These are phyloP conservation scores for Iberis amara DNA, from an alignment of 441 rosid species.

Conservation along the genomic window DNA sequence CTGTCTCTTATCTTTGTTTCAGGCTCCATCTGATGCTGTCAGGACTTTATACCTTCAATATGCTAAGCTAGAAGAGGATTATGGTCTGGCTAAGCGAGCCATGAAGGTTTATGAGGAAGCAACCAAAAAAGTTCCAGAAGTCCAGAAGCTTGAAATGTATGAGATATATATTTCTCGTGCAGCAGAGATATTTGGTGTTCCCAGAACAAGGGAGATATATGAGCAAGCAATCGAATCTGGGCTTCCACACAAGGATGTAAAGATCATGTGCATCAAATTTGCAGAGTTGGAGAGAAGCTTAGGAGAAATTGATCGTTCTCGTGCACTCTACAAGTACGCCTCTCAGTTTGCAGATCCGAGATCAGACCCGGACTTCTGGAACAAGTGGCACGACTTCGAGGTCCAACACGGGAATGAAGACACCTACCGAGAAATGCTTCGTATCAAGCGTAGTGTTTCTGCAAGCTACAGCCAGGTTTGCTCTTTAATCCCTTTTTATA, in stretches of 20 bases:
- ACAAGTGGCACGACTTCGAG: slow-evolving; percentile 87
- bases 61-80: slow-evolving; percentile 93
- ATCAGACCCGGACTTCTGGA: slow-evolving; percentile 84
- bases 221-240: slow-evolving; percentile 91
- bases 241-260: slow-evolving; percentile 90
- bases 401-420: slow-evolving; percentile 96
- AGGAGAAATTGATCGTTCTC: slow-evolving; percentile 89
- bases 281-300: slow-evolving; percentile 86
- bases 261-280: slow-evolving; percentile 79
- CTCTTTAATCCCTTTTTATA: slow-evolving; percentile 3
- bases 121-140: slow-evolving; percentile 73
- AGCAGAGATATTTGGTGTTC: slow-evolving; percentile 85
- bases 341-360: slow-evolving; percentile 91
- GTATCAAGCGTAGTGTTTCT: slow-evolving; percentile 75
- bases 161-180: slow-evolving; percentile 87
- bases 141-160: slow-evolving; percentile 76
- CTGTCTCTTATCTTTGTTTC: slow-evolving; percentile 27
- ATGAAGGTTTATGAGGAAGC: slow-evolving; percentile 93
- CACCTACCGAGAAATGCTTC: slow-evolving; percentile 90
- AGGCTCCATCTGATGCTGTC: slow-evolving; percentile 88
- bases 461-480: slow-evolving; percentile 89
- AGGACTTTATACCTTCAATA: slow-evolving; percentile 87
- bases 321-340: slow-evolving; percentile 66
- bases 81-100: slow-evolving; percentile 90
- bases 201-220: slow-evolving; percentile 85